Percentiles rank a stretch among this genome's conserved stretches.
These are phyloP conservation scores for Ophiostoma pallidulum DNA, from an alignment of 2,329 filamentous ascomycete genomes.

Conservation along the genomic window DNA sequence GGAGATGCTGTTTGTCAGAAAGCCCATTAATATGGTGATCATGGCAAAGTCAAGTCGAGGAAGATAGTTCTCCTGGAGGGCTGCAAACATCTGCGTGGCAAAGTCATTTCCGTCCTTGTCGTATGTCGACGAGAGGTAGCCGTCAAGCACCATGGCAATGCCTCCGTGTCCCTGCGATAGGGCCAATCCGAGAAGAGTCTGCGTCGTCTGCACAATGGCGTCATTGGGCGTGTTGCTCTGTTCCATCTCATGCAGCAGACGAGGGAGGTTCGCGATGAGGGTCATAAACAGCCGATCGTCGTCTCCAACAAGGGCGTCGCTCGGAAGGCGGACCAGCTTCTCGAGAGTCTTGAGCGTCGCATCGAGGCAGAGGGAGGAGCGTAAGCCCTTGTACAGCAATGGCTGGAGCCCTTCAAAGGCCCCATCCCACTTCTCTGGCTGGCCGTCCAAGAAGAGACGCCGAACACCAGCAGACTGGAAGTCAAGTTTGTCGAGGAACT, in stretches of 20 bases:
- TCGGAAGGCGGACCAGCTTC: slow-evolving; percentile 67
- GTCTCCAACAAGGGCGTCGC: slow-evolving; percentile 71
- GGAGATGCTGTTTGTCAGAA: slow-evolving; percentile 76
- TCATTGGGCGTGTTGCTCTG: slow-evolving; percentile 38
- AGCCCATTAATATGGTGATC: slow-evolving; percentile 80
- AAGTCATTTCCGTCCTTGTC: slow-evolving; percentile 61
- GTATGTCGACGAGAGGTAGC: slow-evolving; percentile 59
- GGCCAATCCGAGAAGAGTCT: slow-evolving; percentile 61
- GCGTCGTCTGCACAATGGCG: slow-evolving; percentile 52
- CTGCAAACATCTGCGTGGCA: slow-evolving; percentile 60
- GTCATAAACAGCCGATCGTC: slow-evolving; percentile 75
- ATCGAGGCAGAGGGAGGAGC: slow-evolving; percentile 75
- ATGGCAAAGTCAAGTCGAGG: slow-evolving; percentile 74
- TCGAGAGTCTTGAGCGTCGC: slow-evolving; percentile 70
- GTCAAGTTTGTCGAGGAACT: slow-evolving; percentile 75
- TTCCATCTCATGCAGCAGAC: slow-evolving; percentile 75
- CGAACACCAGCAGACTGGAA: slow-evolving; percentile 61
- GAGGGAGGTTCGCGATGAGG: slow-evolving; percentile 82
- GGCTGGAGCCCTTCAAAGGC: slow-evolving; percentile 77
- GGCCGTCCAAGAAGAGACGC: slow-evolving; percentile 62
- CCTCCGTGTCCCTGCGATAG: slow-evolving; percentile 59
- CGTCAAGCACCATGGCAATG: slow-evolving; percentile 59
- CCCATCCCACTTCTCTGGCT: slow-evolving; percentile 82
- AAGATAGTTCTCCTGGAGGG: slow-evolving; percentile 67
- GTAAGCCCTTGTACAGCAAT: slow-evolving; percentile 81